A percentile compares a stretch with the other conserved stretches of the same genome.
Evolutionary conservation across 2,329 filamentous ascomycete species (phyloP).

Genomic region (Venturiaceae sp.): DNA sequence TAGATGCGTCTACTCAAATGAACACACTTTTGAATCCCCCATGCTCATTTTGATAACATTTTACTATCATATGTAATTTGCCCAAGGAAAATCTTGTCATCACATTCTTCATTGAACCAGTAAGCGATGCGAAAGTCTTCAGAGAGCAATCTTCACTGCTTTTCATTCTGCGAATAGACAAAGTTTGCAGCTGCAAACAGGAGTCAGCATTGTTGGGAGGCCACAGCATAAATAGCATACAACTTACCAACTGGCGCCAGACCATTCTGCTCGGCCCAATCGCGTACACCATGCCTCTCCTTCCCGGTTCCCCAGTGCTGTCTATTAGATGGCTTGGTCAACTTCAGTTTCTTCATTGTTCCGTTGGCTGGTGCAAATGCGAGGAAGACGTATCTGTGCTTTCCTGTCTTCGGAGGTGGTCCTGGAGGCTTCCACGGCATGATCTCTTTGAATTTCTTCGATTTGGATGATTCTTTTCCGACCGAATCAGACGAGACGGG

Average conservation of each 20-base stretch:
- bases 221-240: conserved; percentile 6
- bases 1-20: no score
- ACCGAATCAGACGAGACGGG: background rate
- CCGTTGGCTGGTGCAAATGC: conserved; percentile 36
- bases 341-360: conserved; percentile 28
- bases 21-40: no score
- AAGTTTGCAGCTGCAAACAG: conserved; percentile 29
- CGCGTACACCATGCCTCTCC: conserved; percentile 37
- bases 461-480: conserved; percentile 4
- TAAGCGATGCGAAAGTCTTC: no score
- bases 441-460: conserved; percentile 25
- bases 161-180: conserved; percentile 37
- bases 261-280: conserved; percentile 40
- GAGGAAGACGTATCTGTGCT: conserved; percentile 49
- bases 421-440: conserved; percentile 43
- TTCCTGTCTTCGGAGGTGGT: conserved; percentile 45
- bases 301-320: conserved; percentile 46
- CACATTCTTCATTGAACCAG: no score
- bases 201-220: conserved; percentile 2
- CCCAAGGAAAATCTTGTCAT: no score
- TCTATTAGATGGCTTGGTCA: conserved; percentile 38
- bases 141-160: conserved; percentile 26
- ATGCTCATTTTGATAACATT: no score
- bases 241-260: conserved; percentile 35
- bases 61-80: no score